phyloP scores from a whole-genome alignment of 352 stramenopile species.

The Pythium grandisporangium region DNA sequence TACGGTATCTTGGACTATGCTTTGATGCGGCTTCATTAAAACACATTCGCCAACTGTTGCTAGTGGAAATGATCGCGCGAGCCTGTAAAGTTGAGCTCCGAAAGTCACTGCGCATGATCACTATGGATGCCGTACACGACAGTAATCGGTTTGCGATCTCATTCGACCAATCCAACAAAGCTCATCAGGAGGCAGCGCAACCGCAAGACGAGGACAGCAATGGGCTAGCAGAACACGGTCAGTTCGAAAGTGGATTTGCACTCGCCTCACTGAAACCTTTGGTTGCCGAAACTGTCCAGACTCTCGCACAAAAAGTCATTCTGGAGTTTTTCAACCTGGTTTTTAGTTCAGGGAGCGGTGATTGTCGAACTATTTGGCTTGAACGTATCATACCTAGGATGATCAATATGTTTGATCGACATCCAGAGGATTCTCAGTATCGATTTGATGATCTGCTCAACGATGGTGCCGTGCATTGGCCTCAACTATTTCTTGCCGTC shows the following conservation, averaged over 20 bases:
- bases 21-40: conserved; percentile 32
- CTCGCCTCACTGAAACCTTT: too few relatives aligned
- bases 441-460: conserved; percentile 20
- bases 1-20: conserved; percentile 41
- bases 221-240: too few relatives aligned
- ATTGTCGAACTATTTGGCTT: conserved; percentile 32
- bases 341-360: conserved; percentile 16
- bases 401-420: too few relatives aligned
- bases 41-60: conserved; percentile 32
- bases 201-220: too few relatives aligned
- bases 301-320: too few relatives aligned
- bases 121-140: too few relatives aligned
- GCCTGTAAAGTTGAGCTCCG: conserved; percentile 45
- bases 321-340: conserved; percentile 56
- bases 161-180: too few relatives aligned
- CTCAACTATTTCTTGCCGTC: conserved; percentile 39
- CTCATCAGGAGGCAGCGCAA: too few relatives aligned
- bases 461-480: conserved; percentile 34
- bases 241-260: too few relatives aligned
- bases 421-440: too few relatives aligned
- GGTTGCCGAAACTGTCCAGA: too few relatives aligned
- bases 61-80: conserved; percentile 52
- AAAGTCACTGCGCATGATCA: conserved; percentile 23
- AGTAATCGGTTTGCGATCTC: too few relatives aligned
- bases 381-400: conserved; percentile 40